Base-by-base conservation (phyloP, 2,329 filamentous ascomycete genomes). In the Diaporthe aspalathi region DNA sequence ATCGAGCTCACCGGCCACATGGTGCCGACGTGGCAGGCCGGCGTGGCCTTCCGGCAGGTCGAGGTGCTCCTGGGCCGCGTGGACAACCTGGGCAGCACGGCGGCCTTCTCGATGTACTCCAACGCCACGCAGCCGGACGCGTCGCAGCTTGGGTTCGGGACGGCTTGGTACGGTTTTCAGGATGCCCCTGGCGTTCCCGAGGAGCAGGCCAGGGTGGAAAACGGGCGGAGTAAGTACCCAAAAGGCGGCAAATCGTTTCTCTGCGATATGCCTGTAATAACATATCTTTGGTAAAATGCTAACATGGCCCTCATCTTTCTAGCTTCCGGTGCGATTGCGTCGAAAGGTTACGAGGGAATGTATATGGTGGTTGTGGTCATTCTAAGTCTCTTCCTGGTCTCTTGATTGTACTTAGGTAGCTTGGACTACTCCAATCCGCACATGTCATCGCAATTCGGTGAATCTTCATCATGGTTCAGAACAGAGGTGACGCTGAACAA, bases 21-120 rank as follows among this genome's bases (percentile, higher is more conserved):
- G 65, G 53, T 67, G 17, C 71, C 73, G 27, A 63, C 68, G 11
- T 74, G 65, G 63, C 73, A 74, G 60, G 56, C 73, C 17, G 73
- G 49, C 6, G 56, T 70, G 14, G 38, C 67, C n/a, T 74, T 68
- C 68, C 68, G 73, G 14, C 71, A 71, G 40, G 20, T 73, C 29
- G 56, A 74, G 47, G 65, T 71, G 1, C 60, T 74, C 3, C 68
- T 74, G 17, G 71, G 73, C 8, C 63, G 71, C 4, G 68, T 73
- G 20, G 32, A 52, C 3, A 54, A 24, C 20, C 16, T 73, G 40
- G 53, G 32, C 5, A 66, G 63, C 50, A 73, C 71, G n/a, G 14
- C 38, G 22, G 40, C 73, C 27, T 71, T 74, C 47, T 65, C 70
- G 1, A 50, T 60, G 45, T 74, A 74, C 27, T n/a, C 71, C 16